Percentiles rank a stretch among this genome's conserved stretches.
Conservation (phyloP, 2,329 filamentous ascomycete species). For the Metarhizium sp. region DNA sequence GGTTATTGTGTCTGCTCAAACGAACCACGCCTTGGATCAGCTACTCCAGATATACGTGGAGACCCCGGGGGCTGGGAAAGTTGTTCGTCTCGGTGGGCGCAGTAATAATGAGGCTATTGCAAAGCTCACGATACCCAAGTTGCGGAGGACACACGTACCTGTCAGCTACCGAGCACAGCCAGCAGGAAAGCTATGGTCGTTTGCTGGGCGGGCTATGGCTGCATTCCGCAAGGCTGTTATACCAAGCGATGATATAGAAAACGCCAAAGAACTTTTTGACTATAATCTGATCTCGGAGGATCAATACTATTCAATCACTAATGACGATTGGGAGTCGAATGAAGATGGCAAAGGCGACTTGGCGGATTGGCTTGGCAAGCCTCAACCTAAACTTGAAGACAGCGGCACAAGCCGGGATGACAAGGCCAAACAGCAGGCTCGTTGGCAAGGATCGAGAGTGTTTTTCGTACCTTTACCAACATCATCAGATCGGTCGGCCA, state of each 20-base stretch:
- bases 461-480: neutral
- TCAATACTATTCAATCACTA: slow-evolving; percentile 54
- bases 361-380: slow-evolving; percentile 10
- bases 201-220: slow-evolving; percentile 7
- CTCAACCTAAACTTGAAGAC: neutral
- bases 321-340: slow-evolving; percentile 27
- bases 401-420: neutral
- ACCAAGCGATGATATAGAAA: slow-evolving; percentile 32
- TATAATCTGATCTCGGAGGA: slow-evolving; percentile 49
- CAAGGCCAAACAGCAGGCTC: neutral
- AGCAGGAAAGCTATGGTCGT: neutral
- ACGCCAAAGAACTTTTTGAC: slow-evolving; percentile 42
- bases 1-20: slow-evolving; percentile 75
- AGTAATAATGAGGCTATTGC: slow-evolving; percentile 44
- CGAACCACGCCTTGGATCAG: slow-evolving; percentile 85
- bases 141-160: slow-evolving; percentile 17
- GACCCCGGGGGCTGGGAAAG: slow-evolving; percentile 35
- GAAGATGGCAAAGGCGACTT: slow-evolving; percentile 1
- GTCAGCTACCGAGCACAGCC: slow-evolving; percentile 10
- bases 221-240: slow-evolving; percentile 8
- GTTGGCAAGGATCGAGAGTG: neutral
- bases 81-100: slow-evolving; percentile 55
- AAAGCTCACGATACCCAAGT: neutral
- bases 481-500: neutral
- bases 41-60: slow-evolving; percentile 54